A percentile compares a stretch with the other conserved stretches of the same genome.
Conservation (phyloP, 805 yeast species). For the Yamadazyma ubonensis region DNA sequence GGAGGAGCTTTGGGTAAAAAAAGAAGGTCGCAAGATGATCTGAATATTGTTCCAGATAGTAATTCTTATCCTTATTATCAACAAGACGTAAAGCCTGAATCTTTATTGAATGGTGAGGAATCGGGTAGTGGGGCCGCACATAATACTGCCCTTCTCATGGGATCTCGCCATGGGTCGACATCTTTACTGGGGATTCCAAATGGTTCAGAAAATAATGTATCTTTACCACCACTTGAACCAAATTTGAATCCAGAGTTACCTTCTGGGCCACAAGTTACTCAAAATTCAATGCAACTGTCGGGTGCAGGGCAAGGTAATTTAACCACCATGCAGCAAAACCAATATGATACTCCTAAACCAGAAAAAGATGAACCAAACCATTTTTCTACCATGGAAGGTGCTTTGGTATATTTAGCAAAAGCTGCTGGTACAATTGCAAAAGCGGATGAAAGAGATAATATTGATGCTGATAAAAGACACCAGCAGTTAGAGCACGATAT, state of each 20-base stretch:
- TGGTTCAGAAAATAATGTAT: too few species aligned
- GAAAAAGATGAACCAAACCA: constrained; percentile 18
- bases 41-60: not conserved
- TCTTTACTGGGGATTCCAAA: too few species aligned
- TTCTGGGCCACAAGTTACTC: too few species aligned
- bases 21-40: not conserved
- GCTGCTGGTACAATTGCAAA: constrained; percentile 77
- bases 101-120: too few species aligned
- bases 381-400: constrained; percentile 52
- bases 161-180: too few species aligned
- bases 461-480: constrained; percentile 51
- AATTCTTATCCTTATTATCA: not conserved
- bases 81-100: not conserved
- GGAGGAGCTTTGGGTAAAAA: constrained; percentile 13
- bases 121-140: too few species aligned
- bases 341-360: not conserved
- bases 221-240: too few species aligned
- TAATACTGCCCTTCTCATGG: too few species aligned
- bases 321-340: not conserved
- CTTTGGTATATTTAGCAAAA: constrained; percentile 69
- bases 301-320: not conserved
- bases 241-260: too few species aligned
- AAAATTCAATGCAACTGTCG: not conserved
- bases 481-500: constrained; percentile 40
- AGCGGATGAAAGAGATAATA: constrained; percentile 63